Evolutionary conservation across 1,139 yeast genomes (phyloP).

Genomic region (Scheffersomyces segobiensis): DNA sequence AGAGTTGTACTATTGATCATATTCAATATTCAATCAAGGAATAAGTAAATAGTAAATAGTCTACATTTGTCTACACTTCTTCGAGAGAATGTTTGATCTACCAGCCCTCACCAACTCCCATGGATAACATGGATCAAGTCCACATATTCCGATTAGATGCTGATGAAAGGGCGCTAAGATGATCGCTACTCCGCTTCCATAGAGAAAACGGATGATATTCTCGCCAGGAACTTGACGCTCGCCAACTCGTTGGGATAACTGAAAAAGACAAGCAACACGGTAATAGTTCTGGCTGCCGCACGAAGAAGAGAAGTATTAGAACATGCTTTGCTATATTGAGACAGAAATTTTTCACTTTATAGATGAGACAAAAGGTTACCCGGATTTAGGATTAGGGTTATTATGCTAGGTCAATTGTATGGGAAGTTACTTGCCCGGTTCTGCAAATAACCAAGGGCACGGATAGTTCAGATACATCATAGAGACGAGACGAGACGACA

Average conservation of each 20-base stretch:
- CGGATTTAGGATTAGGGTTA: not conserved
- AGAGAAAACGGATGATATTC: constrained; percentile 36
- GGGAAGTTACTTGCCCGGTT: not conserved
- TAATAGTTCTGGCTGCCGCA: constrained; percentile 59
- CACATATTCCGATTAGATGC: constrained; percentile 10
- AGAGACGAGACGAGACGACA: not conserved
- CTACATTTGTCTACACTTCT: not conserved
- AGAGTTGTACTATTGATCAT: not conserved
- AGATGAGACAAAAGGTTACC: not conserved
- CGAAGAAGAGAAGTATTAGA: constrained; percentile 28
- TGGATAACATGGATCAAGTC: constrained; percentile 13
- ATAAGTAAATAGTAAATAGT: no score
- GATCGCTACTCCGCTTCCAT: constrained; percentile 33
- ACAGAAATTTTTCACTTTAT: not conserved
- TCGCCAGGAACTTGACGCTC: constrained; percentile 60
- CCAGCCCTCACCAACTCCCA: constrained; percentile 49
- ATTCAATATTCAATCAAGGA: not conserved
- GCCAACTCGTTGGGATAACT: constrained; percentile 52
- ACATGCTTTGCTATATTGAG: not conserved
- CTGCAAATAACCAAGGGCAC: constrained; percentile 1
- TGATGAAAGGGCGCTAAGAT: constrained; percentile 52
- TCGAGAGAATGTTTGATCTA: constrained; percentile 41
- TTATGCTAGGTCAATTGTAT: not conserved
- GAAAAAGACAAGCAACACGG: constrained; percentile 60
- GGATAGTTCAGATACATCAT: constrained; percentile 2